Conservation (phyloP, 2,329 filamentous ascomycete genomes). For the Fusarium ambrosium region DNA sequence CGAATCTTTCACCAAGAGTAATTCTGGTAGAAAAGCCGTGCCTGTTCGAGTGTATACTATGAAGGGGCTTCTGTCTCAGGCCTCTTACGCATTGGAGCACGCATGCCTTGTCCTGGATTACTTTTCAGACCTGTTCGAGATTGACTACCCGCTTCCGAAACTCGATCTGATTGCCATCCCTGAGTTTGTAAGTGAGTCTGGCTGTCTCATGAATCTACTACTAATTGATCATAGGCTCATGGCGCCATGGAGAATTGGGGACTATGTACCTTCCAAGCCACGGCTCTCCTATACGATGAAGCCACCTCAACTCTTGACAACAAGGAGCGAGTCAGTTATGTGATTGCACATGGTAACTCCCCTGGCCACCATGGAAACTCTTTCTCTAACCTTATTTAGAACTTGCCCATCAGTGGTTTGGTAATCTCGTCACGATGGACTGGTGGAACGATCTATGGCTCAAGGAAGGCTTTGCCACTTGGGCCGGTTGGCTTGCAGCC, state of each 20-base stretch:
- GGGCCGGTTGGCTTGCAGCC: slow-evolving; percentile 94
- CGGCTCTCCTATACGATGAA: slow-evolving; percentile 92
- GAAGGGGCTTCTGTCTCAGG: slow-evolving; percentile 74
- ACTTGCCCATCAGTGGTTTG: slow-evolving; percentile 95
- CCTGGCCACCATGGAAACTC: background rate
- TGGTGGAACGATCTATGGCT: slow-evolving; percentile 96
- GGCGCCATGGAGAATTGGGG: background rate
- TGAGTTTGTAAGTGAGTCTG: slow-evolving; percentile 61
- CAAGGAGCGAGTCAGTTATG: slow-evolving; percentile 93
- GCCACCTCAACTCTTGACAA: slow-evolving; percentile 88
- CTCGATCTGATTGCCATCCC: slow-evolving; percentile 90
- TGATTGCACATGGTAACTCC: slow-evolving; percentile 72
- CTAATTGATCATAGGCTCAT: background rate
- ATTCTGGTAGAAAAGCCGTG: background rate
- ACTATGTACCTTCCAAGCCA: slow-evolving; percentile 79
- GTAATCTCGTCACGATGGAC: slow-evolving; percentile 94
- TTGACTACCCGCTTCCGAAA: slow-evolving; percentile 93
- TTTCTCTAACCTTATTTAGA: slow-evolving; percentile 59
- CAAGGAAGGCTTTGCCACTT: slow-evolving; percentile 96
- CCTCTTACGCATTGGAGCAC: slow-evolving; percentile 87
- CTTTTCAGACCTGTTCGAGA: slow-evolving; percentile 92
- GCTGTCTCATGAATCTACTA: too few relatives aligned
- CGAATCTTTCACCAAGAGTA: background rate
- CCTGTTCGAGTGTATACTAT: background rate
- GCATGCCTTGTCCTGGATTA: slow-evolving; percentile 94